Percentiles rank a stretch among this genome's conserved stretches.
Evolutionary conservation across 768 basidiomycete genomes (phyloP).

Genomic region (Calocybe indica): DNA sequence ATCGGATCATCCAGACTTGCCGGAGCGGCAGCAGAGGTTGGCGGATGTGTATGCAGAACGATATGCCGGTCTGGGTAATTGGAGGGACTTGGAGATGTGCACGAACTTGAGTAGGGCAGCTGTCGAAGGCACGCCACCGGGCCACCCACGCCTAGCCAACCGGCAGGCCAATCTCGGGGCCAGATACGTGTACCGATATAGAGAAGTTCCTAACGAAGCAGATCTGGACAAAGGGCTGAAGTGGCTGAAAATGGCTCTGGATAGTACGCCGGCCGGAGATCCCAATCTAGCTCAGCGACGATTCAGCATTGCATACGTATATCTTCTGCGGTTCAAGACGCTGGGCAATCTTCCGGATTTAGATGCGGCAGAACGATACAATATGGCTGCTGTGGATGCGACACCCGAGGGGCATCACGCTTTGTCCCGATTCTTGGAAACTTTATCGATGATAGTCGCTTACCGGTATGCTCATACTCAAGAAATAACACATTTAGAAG

Average conservation of each 20-base stretch:
- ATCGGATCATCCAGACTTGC: background rate
- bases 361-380: no score
- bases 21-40: conserved; percentile 2
- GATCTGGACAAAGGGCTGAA: conserved; percentile 5
- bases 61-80: conserved; percentile 1
- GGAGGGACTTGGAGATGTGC: conserved; percentile 4
- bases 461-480: no score
- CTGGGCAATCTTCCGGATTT: no score
- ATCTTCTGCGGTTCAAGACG: no score
- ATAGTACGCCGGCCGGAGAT: background rate
- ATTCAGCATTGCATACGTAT: no score
- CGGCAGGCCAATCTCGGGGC: background rate
- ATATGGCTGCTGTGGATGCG: no score
- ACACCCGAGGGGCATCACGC: no score
- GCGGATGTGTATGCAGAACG: background rate
- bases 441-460: no score
- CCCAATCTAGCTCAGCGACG: background rate
- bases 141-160: conserved; percentile 1
- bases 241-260: background rate
- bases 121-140: background rate
- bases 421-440: no score
- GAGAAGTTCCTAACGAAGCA: background rate
- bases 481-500: no score
- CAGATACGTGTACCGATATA: background rate
- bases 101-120: background rate